Percentiles rank a stretch among this genome's conserved stretches.
Conservation (phyloP, 2,329 filamentous ascomycete species). For the Sporothrix pseudoabietina region DNA sequence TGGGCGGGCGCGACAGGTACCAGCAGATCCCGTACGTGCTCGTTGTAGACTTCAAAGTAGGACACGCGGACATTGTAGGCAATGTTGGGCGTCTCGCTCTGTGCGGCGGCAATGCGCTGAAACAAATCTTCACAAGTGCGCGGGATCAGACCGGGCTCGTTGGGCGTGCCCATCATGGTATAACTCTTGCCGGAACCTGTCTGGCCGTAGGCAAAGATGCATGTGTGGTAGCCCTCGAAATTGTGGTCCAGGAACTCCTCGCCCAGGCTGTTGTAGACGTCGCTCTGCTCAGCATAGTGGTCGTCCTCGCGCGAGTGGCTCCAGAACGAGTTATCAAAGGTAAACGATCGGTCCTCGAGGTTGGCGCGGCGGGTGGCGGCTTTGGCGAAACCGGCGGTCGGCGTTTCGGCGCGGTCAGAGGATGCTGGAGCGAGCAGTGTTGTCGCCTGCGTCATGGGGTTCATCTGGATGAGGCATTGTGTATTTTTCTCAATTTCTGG, state of each 20-base stretch:
- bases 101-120: slow-evolving; percentile 70
- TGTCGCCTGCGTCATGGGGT: slow-evolving; percentile 82
- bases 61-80: slow-evolving; percentile 96
- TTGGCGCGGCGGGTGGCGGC: slow-evolving; percentile 31
- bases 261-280: slow-evolving; percentile 86
- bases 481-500: slow-evolving; percentile 79
- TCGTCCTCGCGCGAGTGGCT: slow-evolving; percentile 83
- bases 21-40: slow-evolving; percentile 90
- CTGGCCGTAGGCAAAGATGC: slow-evolving; percentile 98
- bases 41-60: slow-evolving; percentile 99
- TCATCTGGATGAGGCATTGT: slow-evolving; percentile 88
- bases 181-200: slow-evolving; percentile 86
- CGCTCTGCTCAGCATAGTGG: slow-evolving; percentile 86
- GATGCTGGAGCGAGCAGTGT: slow-evolving; percentile 69
- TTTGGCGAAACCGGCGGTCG: slow-evolving; percentile 39
- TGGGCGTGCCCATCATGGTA: slow-evolving; percentile 99
- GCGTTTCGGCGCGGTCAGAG: slow-evolving; percentile 34
- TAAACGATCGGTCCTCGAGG: slow-evolving; percentile 59
- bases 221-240: slow-evolving; percentile 98
- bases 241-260: slow-evolving; percentile 94
- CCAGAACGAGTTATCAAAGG: slow-evolving; percentile 98
- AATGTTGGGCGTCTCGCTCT: slow-evolving; percentile 66
- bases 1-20: slow-evolving; percentile 45
- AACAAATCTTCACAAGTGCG: slow-evolving; percentile 99
- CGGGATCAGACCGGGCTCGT: slow-evolving; percentile 93